These are phyloP conservation scores for Fusarium oxysporum DNA, from an alignment of 2,329 filamentous ascomycete genomes.

Conservation along the genomic window DNA sequence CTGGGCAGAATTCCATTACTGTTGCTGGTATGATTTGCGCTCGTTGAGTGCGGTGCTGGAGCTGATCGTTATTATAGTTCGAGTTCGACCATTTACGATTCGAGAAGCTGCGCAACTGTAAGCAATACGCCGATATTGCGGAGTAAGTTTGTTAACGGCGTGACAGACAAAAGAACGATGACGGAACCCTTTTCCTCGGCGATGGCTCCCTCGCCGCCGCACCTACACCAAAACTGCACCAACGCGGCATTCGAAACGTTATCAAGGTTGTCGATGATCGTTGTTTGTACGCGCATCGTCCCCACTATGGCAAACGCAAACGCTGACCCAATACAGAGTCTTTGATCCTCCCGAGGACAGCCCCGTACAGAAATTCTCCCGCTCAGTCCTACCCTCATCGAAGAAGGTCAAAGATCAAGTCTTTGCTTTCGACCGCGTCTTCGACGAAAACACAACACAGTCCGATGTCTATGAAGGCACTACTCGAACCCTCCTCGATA, in stretches of 20 bases:
- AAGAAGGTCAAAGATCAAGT: conserved; percentile 98
- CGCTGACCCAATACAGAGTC: conserved; percentile 68
- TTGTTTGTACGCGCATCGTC: conserved; percentile 78
- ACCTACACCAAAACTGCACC: conserved; percentile 84
- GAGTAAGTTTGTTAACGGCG: conserved; percentile 20
- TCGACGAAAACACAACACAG: conserved; percentile 94
- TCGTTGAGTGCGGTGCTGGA: not conserved
- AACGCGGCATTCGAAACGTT: conserved; percentile 88
- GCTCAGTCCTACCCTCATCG: conserved; percentile 82
- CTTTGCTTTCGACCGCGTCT: conserved; percentile 95
- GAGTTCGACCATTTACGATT: conserved; percentile 81
- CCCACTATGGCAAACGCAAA: not conserved
- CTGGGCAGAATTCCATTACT: conserved; percentile 65
- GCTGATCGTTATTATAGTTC: conserved; percentile 61
- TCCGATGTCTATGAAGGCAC: conserved; percentile 96
- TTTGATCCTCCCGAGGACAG: conserved; percentile 98
- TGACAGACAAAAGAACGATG: conserved; percentile 74
- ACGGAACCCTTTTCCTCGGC: conserved; percentile 91
- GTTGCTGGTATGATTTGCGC: conserved; percentile 62
- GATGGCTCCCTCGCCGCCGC: conserved; percentile 93
- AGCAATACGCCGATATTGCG: conserved; percentile 30
- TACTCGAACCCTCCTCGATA: conserved; percentile 89
- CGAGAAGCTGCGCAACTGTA: conserved; percentile 93
- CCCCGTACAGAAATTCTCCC: conserved; percentile 87
- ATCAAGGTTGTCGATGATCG: conserved; percentile 97